These are phyloP conservation scores for Trichoderma afroharzianum DNA, from an alignment of 2,329 filamentous ascomycete genomes.

Conservation along the genomic window DNA sequence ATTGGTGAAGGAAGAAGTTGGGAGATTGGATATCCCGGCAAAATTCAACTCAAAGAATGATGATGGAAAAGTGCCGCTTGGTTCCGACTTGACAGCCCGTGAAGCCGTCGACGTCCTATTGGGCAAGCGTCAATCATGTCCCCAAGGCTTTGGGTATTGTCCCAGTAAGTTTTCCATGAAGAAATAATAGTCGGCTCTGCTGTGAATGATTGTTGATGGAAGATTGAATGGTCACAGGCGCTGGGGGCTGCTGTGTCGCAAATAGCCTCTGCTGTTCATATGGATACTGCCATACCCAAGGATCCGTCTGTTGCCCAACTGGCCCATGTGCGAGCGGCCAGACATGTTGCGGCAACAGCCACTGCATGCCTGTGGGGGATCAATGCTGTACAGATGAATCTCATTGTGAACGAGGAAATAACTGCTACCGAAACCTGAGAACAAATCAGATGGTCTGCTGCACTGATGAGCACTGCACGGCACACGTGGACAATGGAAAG, in stretches of 20 bases:
- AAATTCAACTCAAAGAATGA: constrained; percentile 8
- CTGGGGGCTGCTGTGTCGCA: constrained; percentile 22
- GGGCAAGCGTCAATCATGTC: constrained; percentile 20
- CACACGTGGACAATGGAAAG: constrained; percentile 22
- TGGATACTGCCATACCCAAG: constrained; percentile 24
- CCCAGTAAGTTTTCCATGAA: background rate
- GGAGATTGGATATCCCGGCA: constrained; percentile 4
- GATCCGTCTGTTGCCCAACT: constrained; percentile 22
- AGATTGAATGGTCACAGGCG: background rate
- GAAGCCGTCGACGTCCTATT: constrained; percentile 16
- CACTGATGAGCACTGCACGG: constrained; percentile 25
- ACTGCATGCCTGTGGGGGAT: constrained; percentile 23
- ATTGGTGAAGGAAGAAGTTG: constrained; percentile 12
- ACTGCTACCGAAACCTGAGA: constrained; percentile 18
- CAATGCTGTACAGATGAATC: constrained; percentile 24
- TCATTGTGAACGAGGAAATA: constrained; percentile 24
- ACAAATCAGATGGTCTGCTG: constrained; percentile 21
- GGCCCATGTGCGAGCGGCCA: constrained; percentile 21
- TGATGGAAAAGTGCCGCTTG: background rate
- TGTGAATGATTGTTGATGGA: background rate
- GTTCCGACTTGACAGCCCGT: background rate
- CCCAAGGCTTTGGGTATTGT: constrained; percentile 24
- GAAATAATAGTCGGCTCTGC: accelerated
- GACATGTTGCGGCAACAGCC: constrained; percentile 22
- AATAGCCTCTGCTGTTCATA: constrained; percentile 22